Evolutionary conservation across 2,329 filamentous ascomycete genomes (phyloP).

Genomic region (Eutypella sp.): DNA sequence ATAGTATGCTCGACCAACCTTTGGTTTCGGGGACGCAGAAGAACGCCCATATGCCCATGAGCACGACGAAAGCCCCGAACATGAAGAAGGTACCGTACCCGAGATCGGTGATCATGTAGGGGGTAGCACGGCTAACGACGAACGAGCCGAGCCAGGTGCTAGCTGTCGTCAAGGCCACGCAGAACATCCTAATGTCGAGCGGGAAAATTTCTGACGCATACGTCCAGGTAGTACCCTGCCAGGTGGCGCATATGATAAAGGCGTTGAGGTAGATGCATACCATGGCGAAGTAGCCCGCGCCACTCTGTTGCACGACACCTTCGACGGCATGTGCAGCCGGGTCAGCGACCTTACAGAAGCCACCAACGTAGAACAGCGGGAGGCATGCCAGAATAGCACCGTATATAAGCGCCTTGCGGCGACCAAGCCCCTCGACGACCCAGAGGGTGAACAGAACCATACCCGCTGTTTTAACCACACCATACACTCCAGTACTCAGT

Average conservation of each 20-base stretch:
- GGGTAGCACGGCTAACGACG: slow-evolving; percentile 17
- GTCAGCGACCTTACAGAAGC: slow-evolving; percentile 29
- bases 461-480: slow-evolving; percentile 32
- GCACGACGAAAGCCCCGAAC: slow-evolving; percentile 36
- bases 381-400: slow-evolving; percentile 35
- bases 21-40: slow-evolving; percentile 41
- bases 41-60: slow-evolving; percentile 34
- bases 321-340: slow-evolving; percentile 35
- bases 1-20: slow-evolving; percentile 20
- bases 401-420: slow-evolving; percentile 42
- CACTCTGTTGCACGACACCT: slow-evolving; percentile 38
- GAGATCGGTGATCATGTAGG: slow-evolving; percentile 22
- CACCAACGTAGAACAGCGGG: slow-evolving; percentile 39
- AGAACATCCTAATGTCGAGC: slow-evolving; percentile 19
- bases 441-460: slow-evolving; percentile 37
- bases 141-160: slow-evolving; percentile 19
- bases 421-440: slow-evolving; percentile 43
- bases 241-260: slow-evolving; percentile 33
- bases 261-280: slow-evolving; percentile 41
- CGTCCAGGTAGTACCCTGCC: slow-evolving; percentile 38
- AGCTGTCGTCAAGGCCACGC: slow-evolving; percentile 17
- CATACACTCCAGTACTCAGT: slow-evolving; percentile 37
- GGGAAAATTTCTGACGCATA: slow-evolving; percentile 21
- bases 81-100: slow-evolving; percentile 41
- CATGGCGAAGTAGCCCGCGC: slow-evolving; percentile 40